Percentiles rank a stretch among this genome's conserved stretches.
phyloP scores from a whole-genome alignment of 1,284 basidiomycete species.

The Tylopilus sp. region DNA sequence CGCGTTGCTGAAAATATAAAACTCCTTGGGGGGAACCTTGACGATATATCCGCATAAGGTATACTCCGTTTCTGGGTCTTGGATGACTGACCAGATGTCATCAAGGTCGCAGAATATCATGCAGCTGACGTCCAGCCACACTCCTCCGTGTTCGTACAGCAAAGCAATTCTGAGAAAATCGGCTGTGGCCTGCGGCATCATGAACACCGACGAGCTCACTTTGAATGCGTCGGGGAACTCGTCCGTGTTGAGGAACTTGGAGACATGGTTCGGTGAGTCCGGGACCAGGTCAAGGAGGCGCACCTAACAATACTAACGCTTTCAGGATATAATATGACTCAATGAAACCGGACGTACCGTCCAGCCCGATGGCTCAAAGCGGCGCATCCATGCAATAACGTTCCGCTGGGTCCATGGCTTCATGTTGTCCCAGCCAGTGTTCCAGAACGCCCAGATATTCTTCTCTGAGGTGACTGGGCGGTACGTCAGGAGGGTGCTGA shows the following conservation, averaged over 20 bases:
- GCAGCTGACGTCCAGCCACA: conserved; percentile 21
- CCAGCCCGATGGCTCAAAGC: conserved; percentile 18
- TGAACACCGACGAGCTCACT: neutral
- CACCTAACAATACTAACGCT: conserved; percentile 1
- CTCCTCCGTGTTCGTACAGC: conserved; percentile 15
- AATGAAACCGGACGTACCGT: conserved; percentile 2
- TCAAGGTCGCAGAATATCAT: conserved; percentile 19
- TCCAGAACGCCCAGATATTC: conserved; percentile 20
- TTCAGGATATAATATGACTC: neutral
- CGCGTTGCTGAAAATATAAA: conserved; percentile 16
- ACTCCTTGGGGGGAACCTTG: conserved; percentile 19
- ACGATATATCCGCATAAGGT: conserved; percentile 15
- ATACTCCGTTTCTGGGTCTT: conserved; percentile 11
- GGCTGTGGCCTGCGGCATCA: conserved; percentile 8
- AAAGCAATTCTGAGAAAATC: conserved; percentile 18
- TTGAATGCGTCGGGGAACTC: conserved; percentile 11
- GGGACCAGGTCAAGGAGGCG: conserved; percentile 14
- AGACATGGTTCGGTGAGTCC: conserved; percentile 10
- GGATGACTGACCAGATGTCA: conserved; percentile 12
- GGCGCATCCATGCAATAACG: conserved; percentile 18
- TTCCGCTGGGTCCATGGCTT: conserved; percentile 19
- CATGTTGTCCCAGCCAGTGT: conserved; percentile 13
- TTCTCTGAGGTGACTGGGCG: conserved; percentile 15
- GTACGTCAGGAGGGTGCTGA: neutral
- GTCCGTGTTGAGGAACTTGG: conserved; percentile 7